Percentiles rank a stretch among this genome's conserved stretches.
phyloP scores from a whole-genome alignment of 2,329 filamentous ascomycete genomes.

The Cladophialophora yegresii region DNA sequence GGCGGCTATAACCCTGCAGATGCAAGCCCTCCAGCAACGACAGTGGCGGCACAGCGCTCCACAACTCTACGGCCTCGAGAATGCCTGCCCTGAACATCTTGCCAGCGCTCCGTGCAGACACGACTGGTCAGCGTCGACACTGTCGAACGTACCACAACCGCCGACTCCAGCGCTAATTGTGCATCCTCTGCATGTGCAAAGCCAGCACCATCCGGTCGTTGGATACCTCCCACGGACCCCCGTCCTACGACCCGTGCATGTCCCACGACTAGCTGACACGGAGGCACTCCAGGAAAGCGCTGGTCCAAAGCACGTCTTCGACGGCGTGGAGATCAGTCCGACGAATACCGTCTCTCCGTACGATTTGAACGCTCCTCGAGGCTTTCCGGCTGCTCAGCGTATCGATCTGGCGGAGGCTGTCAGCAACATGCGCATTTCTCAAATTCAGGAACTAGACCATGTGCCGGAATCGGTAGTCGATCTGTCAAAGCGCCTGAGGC shows the following conservation, averaged over 20 bases:
- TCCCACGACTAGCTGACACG: background rate
- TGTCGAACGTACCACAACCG: background rate
- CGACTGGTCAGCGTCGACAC: background rate
- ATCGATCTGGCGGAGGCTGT: background rate
- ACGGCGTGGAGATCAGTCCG: conserved; percentile 9
- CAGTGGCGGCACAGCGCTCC: conserved; percentile 19
- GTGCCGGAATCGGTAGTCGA: background rate
- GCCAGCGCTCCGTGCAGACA: background rate
- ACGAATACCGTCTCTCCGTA: conserved; percentile 21
- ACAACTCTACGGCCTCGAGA: background rate
- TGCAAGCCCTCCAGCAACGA: conserved; percentile 15
- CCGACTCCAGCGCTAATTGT: background rate
- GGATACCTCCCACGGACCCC: conserved; percentile 11
- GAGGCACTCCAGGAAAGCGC: background rate
- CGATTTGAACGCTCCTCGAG: conserved; percentile 6
- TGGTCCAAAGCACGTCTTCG: background rate
- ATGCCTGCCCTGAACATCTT: background rate
- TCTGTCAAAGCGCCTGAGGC: background rate
- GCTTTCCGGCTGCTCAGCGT: background rate
- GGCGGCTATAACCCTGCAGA: conserved; percentile 7
- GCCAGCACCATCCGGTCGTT: background rate
- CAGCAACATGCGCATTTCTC: conserved; percentile 1
- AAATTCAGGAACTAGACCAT: background rate
- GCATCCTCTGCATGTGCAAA: background rate
- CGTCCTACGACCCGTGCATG: conserved; percentile 16